phyloP scores from a whole-genome alignment of 495 filamentous ascomycete genomes.

The Bacidia rubella region DNA sequence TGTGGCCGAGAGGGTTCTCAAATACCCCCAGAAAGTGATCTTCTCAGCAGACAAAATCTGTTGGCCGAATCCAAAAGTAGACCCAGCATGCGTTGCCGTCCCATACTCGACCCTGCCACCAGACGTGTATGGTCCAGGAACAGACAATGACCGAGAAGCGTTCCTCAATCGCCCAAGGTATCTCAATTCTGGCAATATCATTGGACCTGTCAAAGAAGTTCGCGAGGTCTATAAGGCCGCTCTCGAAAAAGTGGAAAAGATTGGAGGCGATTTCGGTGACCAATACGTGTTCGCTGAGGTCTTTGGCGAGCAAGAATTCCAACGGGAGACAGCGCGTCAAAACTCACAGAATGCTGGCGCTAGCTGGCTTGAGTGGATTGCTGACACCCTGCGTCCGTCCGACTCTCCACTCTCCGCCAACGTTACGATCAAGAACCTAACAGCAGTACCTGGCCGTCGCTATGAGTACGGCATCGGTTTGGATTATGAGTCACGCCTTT shows the following conservation, averaged over 20 bases:
- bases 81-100: slow-evolving; percentile 40
- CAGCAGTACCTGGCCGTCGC: slow-evolving; percentile 28
- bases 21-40: slow-evolving; percentile 42
- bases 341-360: slow-evolving; percentile 21
- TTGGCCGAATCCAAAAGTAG: slow-evolving; percentile 28
- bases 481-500: slow-evolving; percentile 42
- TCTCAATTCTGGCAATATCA: slow-evolving; percentile 37
- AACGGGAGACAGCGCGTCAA: slow-evolving; percentile 37
- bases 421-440: slow-evolving; percentile 28
- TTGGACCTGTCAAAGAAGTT: slow-evolving; percentile 39
- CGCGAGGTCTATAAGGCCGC: slow-evolving; percentile 37
- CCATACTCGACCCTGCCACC: slow-evolving; percentile 42
- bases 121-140: slow-evolving; percentile 43
- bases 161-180: slow-evolving; percentile 36
- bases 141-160: slow-evolving; percentile 34
- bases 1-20: slow-evolving; percentile 26
- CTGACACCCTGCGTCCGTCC: slow-evolving; percentile 29
- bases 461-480: slow-evolving; percentile 46
- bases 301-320: slow-evolving; percentile 45
- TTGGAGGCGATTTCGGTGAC: slow-evolving; percentile 27
- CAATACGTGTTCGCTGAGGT: slow-evolving; percentile 42
- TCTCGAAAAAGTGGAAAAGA: slow-evolving; percentile 29
- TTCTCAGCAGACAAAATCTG: slow-evolving; percentile 50
- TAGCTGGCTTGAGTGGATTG: slow-evolving; percentile 33
- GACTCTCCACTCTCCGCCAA: slow-evolving; percentile 30